Evolutionary conservation across 495 filamentous ascomycete genomes (phyloP), one percentile per base, ranked within the genome.

Genomic region (Tuber calosporum): DNA sequence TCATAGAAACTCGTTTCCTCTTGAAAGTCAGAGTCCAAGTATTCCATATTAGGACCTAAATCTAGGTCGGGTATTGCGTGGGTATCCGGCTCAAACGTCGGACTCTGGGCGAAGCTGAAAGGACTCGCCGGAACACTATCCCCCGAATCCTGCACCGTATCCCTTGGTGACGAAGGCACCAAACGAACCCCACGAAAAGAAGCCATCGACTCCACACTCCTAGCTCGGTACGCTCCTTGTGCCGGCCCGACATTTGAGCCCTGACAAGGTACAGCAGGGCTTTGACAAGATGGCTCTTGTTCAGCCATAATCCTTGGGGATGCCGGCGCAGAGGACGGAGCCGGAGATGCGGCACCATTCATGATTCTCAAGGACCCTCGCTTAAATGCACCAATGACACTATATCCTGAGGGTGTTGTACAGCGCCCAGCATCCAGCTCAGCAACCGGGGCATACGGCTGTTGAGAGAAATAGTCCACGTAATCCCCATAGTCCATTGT

Each of bases 351-450:
- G n/a, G 84, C 79, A 30, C 87, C 87, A 78, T 89, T 89, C 38
- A 84, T 86, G 71, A 89, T 88, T 69, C 86, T 84, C 72, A 89
- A 79, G 7, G 86, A 86, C 4, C 87, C 87, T 34, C 86, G 83
- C 76, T 88, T 89, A 77, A 88, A 89, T 36, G 84, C 87, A 36
- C 87, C 87, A 72, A 87, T 86, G 36, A 86, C 86, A 77, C 83
- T 82, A 71, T 87, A 87, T 43, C 76, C 76, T 5, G 77, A 79
- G 39, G 77, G 77, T 69, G 77, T 73, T 17, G 53, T 79, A 26
- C 75, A 79, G 58, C 77, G 76, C 19, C 67, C 76, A 71, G 66
- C 37, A 71, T 48, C 77, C 13, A 53, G 36, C 37, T 42, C 69
- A 41, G 41, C 37, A 37, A 43, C 19, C 26, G 71, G 30, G 22